phyloP scores from a whole-genome alignment of 441 rosid species.

The Syzygium malaccense region DNA sequence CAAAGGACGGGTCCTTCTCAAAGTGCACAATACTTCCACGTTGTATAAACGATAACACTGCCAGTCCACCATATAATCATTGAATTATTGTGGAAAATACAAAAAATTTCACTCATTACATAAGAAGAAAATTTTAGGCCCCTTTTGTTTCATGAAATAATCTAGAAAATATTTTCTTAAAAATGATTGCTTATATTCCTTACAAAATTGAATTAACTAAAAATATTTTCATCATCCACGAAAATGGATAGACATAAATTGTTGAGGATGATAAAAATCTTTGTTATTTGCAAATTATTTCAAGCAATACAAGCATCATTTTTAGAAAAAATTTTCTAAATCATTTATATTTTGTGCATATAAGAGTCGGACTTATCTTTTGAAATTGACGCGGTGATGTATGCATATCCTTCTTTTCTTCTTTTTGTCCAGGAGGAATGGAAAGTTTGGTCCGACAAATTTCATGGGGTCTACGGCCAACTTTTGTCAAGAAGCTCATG shows the following conservation, averaged over 20 bases:
- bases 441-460: not conserved
- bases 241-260: not conserved
- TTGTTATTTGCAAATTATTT: not conserved
- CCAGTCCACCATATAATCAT: not conserved
- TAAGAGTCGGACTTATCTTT: not conserved
- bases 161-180: not conserved
- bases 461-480: not conserved
- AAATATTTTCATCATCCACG: not conserved
- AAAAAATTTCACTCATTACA: not conserved
- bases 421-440: not conserved
- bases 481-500: not conserved
- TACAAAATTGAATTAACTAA: fast-evolving
- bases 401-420: not conserved
- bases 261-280: not conserved
- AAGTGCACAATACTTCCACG: not conserved
- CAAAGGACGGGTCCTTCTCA: not conserved
- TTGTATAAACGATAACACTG: not conserved
- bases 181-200: not conserved
- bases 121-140: not conserved
- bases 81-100: not conserved
- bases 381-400: not conserved
- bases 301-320: not conserved
- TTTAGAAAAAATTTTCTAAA: not conserved
- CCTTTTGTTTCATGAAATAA: not conserved
- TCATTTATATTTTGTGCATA: not conserved